Conservation (phyloP, 1,284 basidiomycete species). For the Melampsora larici-populina region DNA sequence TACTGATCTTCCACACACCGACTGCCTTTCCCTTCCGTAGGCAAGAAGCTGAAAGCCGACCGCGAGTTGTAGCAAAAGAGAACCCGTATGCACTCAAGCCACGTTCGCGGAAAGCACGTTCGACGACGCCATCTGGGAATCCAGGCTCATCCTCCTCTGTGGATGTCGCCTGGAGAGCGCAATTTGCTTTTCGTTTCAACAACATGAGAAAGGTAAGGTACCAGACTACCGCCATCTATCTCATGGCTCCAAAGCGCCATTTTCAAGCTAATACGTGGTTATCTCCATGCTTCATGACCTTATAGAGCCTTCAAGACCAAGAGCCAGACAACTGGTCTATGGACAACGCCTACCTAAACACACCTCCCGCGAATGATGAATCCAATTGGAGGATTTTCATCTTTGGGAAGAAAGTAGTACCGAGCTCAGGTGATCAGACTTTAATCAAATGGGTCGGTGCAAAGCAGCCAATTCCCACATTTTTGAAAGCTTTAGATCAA, state of each 20-base stretch:
- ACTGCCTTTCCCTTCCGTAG: neutral
- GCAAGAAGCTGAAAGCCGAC: constrained; percentile 25
- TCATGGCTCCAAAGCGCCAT: no score
- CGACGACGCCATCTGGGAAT: neutral
- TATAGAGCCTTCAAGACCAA: constrained; percentile 18
- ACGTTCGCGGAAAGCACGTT: neutral
- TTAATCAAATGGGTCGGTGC: neutral
- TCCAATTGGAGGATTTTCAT: constrained; percentile 40
- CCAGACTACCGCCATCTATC: no score
- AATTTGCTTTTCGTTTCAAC: constrained; percentile 9
- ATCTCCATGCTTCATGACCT: no score
- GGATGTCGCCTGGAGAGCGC: constrained; percentile 1
- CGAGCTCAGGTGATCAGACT: neutral
- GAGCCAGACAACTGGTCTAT: constrained; percentile 30
- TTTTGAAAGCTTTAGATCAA: constrained; percentile 39
- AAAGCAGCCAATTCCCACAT: constrained; percentile 13
- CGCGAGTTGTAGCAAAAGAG: neutral
- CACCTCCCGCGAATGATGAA: constrained; percentile 20
- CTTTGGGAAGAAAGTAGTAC: neutral
- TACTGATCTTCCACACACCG: neutral
- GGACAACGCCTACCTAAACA: neutral
- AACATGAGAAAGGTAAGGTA: constrained; percentile 24
- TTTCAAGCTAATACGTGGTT: no score
- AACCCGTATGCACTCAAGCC: constrained; percentile 16
- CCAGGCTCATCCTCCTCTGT: neutral